Percentiles rank a stretch among this genome's conserved stretches.
These are phyloP conservation scores for Vitis rotundifolia DNA, from an alignment of 164 flowering plant species.

Conservation along the genomic window DNA sequence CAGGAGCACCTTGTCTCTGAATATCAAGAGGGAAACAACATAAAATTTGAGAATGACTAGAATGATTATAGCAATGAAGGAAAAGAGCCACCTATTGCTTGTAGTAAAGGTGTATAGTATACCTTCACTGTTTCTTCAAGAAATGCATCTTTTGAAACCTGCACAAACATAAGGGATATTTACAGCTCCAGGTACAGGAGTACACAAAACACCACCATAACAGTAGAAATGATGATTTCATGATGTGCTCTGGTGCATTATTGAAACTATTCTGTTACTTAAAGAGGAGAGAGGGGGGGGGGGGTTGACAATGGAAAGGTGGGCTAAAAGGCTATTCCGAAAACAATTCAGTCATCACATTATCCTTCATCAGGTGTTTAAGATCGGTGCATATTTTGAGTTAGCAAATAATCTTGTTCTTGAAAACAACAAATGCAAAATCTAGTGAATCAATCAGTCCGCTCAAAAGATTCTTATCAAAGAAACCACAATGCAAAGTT, in stretches of 20 bases:
- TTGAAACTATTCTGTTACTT: too few relatives aligned
- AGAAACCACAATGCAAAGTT: too few relatives aligned
- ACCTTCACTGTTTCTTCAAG: conserved; percentile 28
- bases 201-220: neutral
- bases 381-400: too few relatives aligned
- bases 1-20: conserved; percentile 39
- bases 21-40: conserved; percentile 8
- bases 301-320: too few relatives aligned
- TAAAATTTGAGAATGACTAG: neutral
- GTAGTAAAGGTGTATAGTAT: neutral
- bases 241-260: too few relatives aligned
- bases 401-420: conserved; percentile 5
- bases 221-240: neutral
- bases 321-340: neutral
- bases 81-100: neutral
- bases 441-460: too few relatives aligned
- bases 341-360: neutral
- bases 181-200: neutral
- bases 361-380: too few relatives aligned
- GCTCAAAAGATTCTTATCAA: too few relatives aligned
- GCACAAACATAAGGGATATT: conserved; percentile 4
- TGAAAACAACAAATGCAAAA: too few relatives aligned
- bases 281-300: too few relatives aligned
- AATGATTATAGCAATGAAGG: neutral
- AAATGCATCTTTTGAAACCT: conserved; percentile 15